Conservation (phyloP, 2,329 filamentous ascomycete species). For the Ceratocystis variospora region DNA sequence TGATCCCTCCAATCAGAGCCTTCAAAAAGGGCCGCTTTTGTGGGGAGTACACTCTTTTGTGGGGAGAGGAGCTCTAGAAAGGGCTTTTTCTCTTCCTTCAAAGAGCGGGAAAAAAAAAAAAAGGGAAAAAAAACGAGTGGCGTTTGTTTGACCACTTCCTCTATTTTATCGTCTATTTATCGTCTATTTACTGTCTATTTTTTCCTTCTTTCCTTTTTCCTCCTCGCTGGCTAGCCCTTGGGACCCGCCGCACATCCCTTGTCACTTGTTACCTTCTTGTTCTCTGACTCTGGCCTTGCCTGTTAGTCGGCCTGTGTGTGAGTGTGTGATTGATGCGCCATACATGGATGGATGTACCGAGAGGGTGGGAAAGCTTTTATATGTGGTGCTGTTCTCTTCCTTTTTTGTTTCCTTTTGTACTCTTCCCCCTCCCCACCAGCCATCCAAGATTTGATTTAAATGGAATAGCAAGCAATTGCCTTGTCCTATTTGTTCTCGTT, state of each 20-base stretch:
- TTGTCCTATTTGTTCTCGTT: no score
- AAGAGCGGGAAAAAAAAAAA: background rate
- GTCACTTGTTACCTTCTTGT: slow-evolving; percentile 1
- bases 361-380: slow-evolving; percentile 8
- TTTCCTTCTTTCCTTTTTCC: background rate
- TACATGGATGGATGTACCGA: background rate
- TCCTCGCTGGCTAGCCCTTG: background rate
- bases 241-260: background rate
- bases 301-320: background rate
- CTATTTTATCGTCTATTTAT: background rate
- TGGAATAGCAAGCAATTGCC: no score
- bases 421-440: background rate
- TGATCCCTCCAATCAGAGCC: background rate
- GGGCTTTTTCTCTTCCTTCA: background rate
- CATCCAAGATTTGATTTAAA: background rate
- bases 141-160: background rate
- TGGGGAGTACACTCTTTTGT: background rate
- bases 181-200: background rate
- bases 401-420: slow-evolving; percentile 3
- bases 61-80: background rate
- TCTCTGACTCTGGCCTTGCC: background rate
- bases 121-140: background rate
- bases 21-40: background rate
- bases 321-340: background rate
- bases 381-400: background rate